A percentile compares a stretch with the other conserved stretches of the same genome.
Conservation (phyloP, 148 eudicot genomes). For the Fallopia convolvulus region DNA sequence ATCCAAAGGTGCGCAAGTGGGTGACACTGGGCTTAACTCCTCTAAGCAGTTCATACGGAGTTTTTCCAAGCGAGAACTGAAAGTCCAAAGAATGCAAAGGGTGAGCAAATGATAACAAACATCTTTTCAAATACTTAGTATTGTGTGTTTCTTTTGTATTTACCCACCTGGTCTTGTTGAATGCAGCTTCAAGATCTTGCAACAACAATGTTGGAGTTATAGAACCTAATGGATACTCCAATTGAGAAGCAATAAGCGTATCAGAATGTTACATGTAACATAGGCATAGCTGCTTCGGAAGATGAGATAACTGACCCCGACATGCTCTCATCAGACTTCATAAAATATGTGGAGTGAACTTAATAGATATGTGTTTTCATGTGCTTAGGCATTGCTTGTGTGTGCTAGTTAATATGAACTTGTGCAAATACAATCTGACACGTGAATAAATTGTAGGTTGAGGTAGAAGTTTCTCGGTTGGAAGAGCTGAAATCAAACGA, state of each 20-base stretch:
- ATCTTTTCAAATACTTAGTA: not conserved
- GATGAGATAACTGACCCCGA: conserved; percentile 58
- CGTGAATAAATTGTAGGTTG: conserved; percentile 42
- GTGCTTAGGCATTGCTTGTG: not conserved
- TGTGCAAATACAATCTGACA: conserved; percentile 2
- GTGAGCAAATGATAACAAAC: conserved; percentile 22
- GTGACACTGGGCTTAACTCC: too few species aligned
- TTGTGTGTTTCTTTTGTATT: not conserved
- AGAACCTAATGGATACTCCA: conserved; percentile 87
- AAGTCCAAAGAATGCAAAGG: conserved; percentile 64
- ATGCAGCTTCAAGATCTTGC: conserved; percentile 75
- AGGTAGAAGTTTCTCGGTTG: conserved; percentile 71
- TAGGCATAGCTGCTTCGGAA: conserved; percentile 73
- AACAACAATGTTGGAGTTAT: conserved; percentile 55
- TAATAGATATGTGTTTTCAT: not conserved
- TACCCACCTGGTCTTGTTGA: not conserved
- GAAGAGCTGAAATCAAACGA: conserved; percentile 83
- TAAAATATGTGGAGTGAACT: conserved; percentile 36
- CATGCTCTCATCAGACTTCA: conserved; percentile 64
- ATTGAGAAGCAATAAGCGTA: conserved; percentile 67
- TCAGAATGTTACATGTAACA: conserved; percentile 61
- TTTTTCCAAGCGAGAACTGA: conserved; percentile 51
- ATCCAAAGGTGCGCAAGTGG: too few species aligned
- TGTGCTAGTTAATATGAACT: not conserved
- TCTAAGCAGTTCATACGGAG: too few species aligned